Evolutionary conservation across 257 asterid genomes (phyloP).

Genomic region (Avicennia marina): DNA sequence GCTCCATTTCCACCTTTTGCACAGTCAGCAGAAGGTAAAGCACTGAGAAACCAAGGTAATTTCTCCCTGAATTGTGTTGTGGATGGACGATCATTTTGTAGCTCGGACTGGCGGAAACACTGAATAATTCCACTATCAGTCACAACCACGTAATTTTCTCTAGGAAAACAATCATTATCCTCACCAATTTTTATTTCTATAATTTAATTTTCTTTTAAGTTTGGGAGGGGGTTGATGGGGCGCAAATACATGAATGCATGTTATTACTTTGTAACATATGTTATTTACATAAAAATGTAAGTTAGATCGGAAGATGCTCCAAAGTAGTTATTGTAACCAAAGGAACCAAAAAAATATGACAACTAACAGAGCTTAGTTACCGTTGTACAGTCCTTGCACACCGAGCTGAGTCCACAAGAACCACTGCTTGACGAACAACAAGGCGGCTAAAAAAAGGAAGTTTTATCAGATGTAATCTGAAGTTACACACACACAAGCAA

Average conservation of each 20-base stretch:
- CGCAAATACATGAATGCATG: too few relatives aligned
- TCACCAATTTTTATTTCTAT: neutral
- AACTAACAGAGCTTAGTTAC: conserved; percentile 33
- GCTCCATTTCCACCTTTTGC: conserved; percentile 99
- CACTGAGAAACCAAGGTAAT: conserved; percentile 94
- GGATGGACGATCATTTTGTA: conserved; percentile 79
- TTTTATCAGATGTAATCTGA: neutral
- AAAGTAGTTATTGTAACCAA: too few relatives aligned
- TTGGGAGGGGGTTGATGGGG: neutral
- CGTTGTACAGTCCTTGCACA: conserved; percentile 93
- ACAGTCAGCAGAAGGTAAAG: conserved; percentile 94
- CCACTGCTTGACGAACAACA: conserved; percentile 70
- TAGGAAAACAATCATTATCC: neutral
- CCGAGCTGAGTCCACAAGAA: conserved; percentile 56
- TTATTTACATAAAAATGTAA: neutral
- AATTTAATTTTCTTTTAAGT: too few relatives aligned
- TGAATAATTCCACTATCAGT: conserved; percentile 39
- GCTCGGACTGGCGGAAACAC: conserved; percentile 93
- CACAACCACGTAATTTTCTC: neutral
- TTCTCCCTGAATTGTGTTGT: conserved; percentile 76
- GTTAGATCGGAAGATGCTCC: neutral
- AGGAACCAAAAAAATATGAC: neutral
- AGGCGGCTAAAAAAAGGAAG: conserved; percentile 72
- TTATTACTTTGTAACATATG: too few relatives aligned
- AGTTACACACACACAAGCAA: neutral